These are phyloP conservation scores for Fusarium buxicola DNA, from an alignment of 2,329 filamentous ascomycete genomes.

Conservation along the genomic window DNA sequence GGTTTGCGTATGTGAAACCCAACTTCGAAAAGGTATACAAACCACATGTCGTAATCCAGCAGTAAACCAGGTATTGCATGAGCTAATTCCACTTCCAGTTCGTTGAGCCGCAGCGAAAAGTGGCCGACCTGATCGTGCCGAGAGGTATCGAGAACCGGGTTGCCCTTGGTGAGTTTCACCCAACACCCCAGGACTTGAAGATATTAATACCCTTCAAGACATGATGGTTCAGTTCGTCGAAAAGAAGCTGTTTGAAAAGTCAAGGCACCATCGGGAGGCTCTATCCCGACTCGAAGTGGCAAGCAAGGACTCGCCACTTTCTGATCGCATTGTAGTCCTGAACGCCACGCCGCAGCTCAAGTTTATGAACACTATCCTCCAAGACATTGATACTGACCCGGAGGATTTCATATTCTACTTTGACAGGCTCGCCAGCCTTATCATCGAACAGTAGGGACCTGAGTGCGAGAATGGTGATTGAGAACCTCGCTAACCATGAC, in stretches of 20 bases:
- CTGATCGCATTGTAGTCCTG: slow-evolving; percentile 78
- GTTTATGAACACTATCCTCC: slow-evolving; percentile 91
- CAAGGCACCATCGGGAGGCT: slow-evolving; percentile 81
- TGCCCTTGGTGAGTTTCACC: slow-evolving; percentile 74
- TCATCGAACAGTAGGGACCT: slow-evolving; percentile 76
- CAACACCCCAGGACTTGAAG: neutral
- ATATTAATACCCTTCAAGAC: slow-evolving; percentile 57
- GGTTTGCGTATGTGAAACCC: slow-evolving; percentile 96
- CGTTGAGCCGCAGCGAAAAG: slow-evolving; percentile 90
- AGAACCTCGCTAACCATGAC: slow-evolving; percentile 7
- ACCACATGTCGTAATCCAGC: no score
- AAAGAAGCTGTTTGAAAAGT: slow-evolving; percentile 88
- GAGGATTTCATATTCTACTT: slow-evolving; percentile 99
- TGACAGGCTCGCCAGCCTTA: slow-evolving; percentile 84
- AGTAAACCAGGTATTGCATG: neutral
- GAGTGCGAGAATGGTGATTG: neutral
- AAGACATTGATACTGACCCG: slow-evolving; percentile 79
- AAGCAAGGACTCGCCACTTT: slow-evolving; percentile 77
- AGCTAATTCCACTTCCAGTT: slow-evolving; percentile 62
- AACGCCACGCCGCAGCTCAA: slow-evolving; percentile 82
- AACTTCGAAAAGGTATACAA: slow-evolving; percentile 81
- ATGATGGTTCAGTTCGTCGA: slow-evolving; percentile 97
- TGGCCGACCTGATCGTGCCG: slow-evolving; percentile 95
- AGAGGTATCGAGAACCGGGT: slow-evolving; percentile 94
- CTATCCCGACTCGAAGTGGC: slow-evolving; percentile 80